A percentile compares a stretch with the other conserved stretches of the same genome.
Evolutionary conservation across 2,329 filamentous ascomycete genomes (phyloP).

Genomic region (Sarocladiaceae sp.): DNA sequence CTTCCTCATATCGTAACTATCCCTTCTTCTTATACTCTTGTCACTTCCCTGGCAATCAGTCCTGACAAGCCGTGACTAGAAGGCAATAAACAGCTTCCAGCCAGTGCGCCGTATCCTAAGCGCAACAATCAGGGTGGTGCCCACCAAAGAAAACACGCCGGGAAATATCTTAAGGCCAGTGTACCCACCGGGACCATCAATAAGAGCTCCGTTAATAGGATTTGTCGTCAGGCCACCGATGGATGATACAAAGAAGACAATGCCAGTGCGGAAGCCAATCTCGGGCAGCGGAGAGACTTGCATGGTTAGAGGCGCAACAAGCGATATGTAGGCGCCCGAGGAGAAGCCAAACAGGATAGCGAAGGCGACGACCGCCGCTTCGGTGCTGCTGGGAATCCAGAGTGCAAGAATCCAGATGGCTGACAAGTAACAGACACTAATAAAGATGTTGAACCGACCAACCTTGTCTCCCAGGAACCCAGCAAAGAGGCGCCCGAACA

Average conservation of each 20-base stretch:
- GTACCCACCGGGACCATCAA: conserved; percentile 24
- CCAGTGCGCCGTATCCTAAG: background rate
- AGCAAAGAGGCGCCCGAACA: conserved; percentile 31
- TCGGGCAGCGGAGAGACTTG: conserved; percentile 51
- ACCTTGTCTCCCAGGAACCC: conserved; percentile 30
- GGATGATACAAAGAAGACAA: conserved; percentile 47
- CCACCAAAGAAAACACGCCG: conserved; percentile 26
- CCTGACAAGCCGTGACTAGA: no score
- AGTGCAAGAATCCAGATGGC: conserved; percentile 34
- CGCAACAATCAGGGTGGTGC: conserved; percentile 15
- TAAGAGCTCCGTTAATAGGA: conserved; percentile 49
- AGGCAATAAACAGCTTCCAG: no score
- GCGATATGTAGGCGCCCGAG: conserved; percentile 36
- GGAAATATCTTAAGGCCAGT: conserved; percentile 32
- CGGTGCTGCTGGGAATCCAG: conserved; percentile 32
- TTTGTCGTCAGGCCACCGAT: conserved; percentile 53
- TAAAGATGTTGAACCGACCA: conserved; percentile 37
- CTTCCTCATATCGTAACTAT: no score
- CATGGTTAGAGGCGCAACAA: conserved; percentile 32
- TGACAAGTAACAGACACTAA: conserved; percentile 40
- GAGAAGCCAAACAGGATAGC: conserved; percentile 37
- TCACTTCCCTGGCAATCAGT: no score
- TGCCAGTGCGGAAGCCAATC: conserved; percentile 43
- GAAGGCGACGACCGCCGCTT: conserved; percentile 30
- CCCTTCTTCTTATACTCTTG: no score